These are phyloP conservation scores for Chrysanthemum makinoi DNA, from an alignment of 129 eudicot genomes.

Conservation along the genomic window DNA sequence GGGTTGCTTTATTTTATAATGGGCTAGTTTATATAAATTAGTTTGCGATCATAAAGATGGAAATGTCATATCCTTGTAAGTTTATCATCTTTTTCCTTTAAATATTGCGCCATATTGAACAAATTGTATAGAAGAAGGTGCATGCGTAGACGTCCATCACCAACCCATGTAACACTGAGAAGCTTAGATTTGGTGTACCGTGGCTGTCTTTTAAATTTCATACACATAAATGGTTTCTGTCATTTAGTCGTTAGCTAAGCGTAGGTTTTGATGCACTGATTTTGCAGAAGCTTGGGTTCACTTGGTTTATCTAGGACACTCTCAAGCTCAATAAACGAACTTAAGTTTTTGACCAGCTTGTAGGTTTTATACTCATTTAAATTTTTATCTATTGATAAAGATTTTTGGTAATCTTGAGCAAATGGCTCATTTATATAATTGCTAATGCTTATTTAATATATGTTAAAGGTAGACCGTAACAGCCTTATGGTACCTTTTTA, in stretches of 20 bases:
- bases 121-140: not conserved
- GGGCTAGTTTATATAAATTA: too few relatives aligned
- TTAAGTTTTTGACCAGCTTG: constrained; percentile 69
- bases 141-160: not conserved
- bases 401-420: not conserved
- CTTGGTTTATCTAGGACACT: constrained; percentile 81
- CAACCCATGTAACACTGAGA: not conserved
- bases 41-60: constrained; percentile 60
- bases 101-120: not conserved
- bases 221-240: not conserved
- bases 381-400: not conserved
- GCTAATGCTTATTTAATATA: not conserved
- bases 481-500: not conserved
- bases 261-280: not conserved
- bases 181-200: not conserved
- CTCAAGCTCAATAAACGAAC: constrained; percentile 54
- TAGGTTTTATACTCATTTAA: constrained; percentile 39
- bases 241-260: not conserved
- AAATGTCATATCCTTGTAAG: constrained; percentile 76
- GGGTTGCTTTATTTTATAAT: too few relatives aligned
- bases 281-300: constrained; percentile 72
- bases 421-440: not conserved
- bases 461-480: not conserved
- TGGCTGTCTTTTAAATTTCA: too few relatives aligned
- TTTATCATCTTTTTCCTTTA: not conserved